Base-by-base conservation (phyloP, 345 rosid species). In the Pistacia atlantica region DNA sequence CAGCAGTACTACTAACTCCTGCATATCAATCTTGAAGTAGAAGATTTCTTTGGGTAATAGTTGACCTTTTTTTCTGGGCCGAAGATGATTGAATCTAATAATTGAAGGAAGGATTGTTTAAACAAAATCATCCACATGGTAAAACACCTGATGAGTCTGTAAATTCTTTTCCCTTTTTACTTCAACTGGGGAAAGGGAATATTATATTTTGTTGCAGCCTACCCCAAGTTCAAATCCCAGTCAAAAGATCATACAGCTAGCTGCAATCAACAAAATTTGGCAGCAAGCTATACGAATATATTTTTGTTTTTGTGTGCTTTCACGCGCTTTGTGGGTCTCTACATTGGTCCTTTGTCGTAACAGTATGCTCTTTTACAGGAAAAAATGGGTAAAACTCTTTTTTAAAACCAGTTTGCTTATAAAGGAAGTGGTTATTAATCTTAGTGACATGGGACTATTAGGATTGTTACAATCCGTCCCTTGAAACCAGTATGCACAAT, bases 91-190 rank as follows among this genome's bases (percentile, higher is more conserved):
- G 46, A 64, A 3, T 20, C 46, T 8, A 65, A 67, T 67, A 45
- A 67, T 46, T 46, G 62, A 20, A 7, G 8, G 51, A 38, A 35
- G 51, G 25, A 4, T 65, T 65, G 22, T 65, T 65, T 65, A 9
- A 38, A 33, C 56, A 56, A 70, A 55, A 70, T 70, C 28, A 55
- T 69, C 71, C 71, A 48, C 20, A 2, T 68, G 16, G 45, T 14
- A 8, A 28, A 25, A 11, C 38, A 49, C 20, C 31, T 20, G 58
- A 25, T 52, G 42, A 18, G 25, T 25, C 72, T 68, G 72, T 37
- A 68, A 49, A 68, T 68, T 68, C 58, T 67, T 22, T 10, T 22
- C n/a, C 18, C 18, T 20, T 17, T 38, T 49, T 13, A 11, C 4
- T 13, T 18, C 9, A 35, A 64, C 28, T 11, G 42, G 6, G 42